Evolutionary conservation across 192 early-diverging fungal genomes (phyloP).

Genomic region (Rhizophagus clarus): DNA sequence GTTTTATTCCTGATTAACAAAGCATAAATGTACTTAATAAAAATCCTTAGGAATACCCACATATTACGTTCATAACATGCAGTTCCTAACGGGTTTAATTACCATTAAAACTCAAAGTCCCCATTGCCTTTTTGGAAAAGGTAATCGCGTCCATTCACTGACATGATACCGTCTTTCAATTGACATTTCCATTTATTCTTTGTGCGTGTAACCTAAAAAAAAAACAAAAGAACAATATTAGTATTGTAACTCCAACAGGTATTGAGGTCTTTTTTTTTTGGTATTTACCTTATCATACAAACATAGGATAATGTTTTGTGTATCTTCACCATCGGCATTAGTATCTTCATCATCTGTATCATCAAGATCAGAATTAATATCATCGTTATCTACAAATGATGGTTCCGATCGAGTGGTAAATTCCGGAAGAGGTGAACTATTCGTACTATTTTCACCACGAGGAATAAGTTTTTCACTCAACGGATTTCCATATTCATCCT

Average conservation of each 20-base stretch:
- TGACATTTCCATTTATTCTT: slow-evolving; percentile 99
- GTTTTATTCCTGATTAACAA: no score
- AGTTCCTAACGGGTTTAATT: background rate
- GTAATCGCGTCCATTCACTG: slow-evolving; percentile 94
- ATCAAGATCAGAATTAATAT: slow-evolving; percentile 75
- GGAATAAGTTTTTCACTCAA: background rate
- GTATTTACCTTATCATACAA: slow-evolving; percentile 68
- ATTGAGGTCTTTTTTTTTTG: background rate
- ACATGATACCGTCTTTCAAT: slow-evolving; percentile 94
- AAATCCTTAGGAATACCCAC: no score
- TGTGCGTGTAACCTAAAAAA: slow-evolving; percentile 74
- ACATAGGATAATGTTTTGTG: slow-evolving; percentile 75
- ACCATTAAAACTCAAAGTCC: slow-evolving; percentile 93
- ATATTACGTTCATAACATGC: no score
- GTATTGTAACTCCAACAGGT: background rate
- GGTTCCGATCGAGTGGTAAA: background rate
- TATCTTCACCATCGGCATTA: slow-evolving; percentile 61
- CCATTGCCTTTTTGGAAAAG: slow-evolving; percentile 93
- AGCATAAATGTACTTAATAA: no score
- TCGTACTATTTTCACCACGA: background rate
- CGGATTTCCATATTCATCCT: background rate
- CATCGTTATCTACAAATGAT: slow-evolving; percentile 49
- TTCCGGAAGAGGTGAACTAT: background rate
- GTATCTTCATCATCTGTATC: slow-evolving; percentile 66
- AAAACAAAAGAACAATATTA: slow-evolving; percentile 2